Conservation (phyloP, 352 stramenopile genomes). For the Blastocystis sp. region DNA sequence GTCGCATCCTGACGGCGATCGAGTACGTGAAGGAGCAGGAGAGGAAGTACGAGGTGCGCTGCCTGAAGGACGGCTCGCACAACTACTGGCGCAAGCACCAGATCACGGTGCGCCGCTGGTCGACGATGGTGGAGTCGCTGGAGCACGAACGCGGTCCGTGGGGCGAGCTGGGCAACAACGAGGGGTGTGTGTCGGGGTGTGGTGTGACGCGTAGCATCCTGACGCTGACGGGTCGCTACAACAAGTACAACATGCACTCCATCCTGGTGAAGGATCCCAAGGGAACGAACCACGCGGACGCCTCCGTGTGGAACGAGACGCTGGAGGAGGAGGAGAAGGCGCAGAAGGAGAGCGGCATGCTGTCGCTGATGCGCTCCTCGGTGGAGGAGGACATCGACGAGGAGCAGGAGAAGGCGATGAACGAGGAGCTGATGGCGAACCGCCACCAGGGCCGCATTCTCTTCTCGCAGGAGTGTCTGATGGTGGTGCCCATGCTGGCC, state of each 20-base stretch:
- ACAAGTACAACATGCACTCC: conserved; percentile 37
- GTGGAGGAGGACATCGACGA: conserved; percentile 45
- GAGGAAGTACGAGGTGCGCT: conserved; percentile 26
- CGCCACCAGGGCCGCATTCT: conserved; percentile 2
- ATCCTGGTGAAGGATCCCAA: conserved; percentile 60
- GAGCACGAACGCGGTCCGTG: conserved; percentile 47
- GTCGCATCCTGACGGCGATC: background rate
- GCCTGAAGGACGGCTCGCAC: conserved; percentile 30
- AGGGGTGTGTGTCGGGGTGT: background rate
- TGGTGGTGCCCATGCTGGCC: conserved; percentile 51
- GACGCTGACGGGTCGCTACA: conserved; percentile 22
- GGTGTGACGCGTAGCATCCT: conserved; percentile 58
- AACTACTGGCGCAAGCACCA: conserved; percentile 66
- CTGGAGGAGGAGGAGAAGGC: conserved; percentile 2
- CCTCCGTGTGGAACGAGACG: conserved; percentile 64
- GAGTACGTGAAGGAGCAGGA: conserved; percentile 15
- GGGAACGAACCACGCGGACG: conserved; percentile 42
- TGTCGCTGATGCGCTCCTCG: conserved; percentile 35
- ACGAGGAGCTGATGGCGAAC: conserved; percentile 23
- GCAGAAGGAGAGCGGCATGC: background rate
- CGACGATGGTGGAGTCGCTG: conserved; percentile 47
- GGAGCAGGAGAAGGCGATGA: conserved; percentile 26
- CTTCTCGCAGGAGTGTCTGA: conserved; percentile 31
- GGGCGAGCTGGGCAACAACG: conserved; percentile 23
- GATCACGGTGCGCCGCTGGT: conserved; percentile 49